Base-by-base conservation (phyloP, 352 stramenopile genomes). In the Globisporangium mamillatum region DNA sequence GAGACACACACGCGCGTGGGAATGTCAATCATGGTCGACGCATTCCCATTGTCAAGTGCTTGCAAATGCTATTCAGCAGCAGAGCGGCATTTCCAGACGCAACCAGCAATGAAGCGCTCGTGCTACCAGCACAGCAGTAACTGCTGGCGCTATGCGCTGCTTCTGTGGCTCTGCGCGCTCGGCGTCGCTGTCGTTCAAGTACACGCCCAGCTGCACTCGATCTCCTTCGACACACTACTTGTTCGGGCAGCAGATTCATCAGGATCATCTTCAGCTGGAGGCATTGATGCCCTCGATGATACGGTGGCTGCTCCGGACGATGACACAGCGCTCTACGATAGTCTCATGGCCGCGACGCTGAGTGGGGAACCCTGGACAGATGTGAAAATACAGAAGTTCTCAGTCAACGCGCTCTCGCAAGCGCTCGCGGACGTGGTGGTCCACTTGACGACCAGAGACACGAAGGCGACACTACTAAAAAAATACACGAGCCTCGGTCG, bases 401-500 rank as follows among this genome's bases (percentile, higher is more conserved):
- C 53, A 38, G 24, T 38, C 53, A 9, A 29, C 20, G 1, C 24
- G 14, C 24, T 59, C 24, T 29, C 53, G 1, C 16, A 59, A 12
- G 24, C n/a, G 2, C 53, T 59, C 53, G 53, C 25, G 2, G 20
- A 59, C 27, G 25, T 59, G 10, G 25, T 59, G 53, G 20, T 24
- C 16, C 20, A 38, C 53, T 32, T 38, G 12, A 59, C 25, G 16
- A 59, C 27, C 14, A n/a, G 22, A 14, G 24, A 9, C 25, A 6
- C 25, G 29, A 59, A 59, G 53, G 8, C 7, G 8, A 16, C 53
- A 14, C 25, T 59, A 14, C 16, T 38, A 6, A 12, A 59, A 16
- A 59, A 59, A 38, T 59, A 59, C 53, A 16, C 53, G 16, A 59
- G 53, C 24, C 53, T 59, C 20, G 53, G 53, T 10, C 25, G 25